A percentile compares a stretch with the other conserved stretches of the same genome.
Conservation (phyloP, 1,284 basidiomycete species). For the Ceratobasidium papillatum region DNA sequence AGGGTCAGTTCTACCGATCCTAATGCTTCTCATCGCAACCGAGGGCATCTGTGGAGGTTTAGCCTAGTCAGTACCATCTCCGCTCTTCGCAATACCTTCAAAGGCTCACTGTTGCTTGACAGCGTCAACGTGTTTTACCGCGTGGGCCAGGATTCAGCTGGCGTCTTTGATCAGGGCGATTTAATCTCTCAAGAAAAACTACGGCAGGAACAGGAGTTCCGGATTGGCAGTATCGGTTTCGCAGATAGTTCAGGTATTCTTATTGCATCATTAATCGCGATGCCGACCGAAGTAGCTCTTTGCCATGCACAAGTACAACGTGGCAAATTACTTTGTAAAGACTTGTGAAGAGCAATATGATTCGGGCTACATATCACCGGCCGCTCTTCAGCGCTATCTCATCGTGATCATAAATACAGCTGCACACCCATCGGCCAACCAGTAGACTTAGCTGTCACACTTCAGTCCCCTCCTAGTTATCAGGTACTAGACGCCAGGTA, state of each 20-base stretch:
- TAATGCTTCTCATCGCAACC: constrained; percentile 81
- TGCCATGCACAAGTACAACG: constrained; percentile 77
- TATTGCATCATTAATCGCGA: constrained; percentile 77
- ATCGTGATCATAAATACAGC: neutral
- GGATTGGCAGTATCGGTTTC: constrained; percentile 87
- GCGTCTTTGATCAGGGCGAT: constrained; percentile 58
- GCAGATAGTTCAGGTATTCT: constrained; percentile 81
- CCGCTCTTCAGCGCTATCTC: neutral
- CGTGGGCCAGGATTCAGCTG: constrained; percentile 72
- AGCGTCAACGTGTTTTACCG: constrained; percentile 90
- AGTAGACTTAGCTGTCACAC: no score
- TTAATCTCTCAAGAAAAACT: constrained; percentile 46
- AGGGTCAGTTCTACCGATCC: constrained; percentile 57
- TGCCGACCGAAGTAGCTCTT: constrained; percentile 84
- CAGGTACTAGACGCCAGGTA: no score
- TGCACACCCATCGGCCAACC: neutral
- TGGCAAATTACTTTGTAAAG: constrained; percentile 77
- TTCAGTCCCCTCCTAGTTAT: no score
- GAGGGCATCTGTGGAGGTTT: constrained; percentile 90
- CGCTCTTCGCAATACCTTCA: constrained; percentile 1
- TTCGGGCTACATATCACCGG: constrained; percentile 2
- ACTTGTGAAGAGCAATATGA: constrained; percentile 58
- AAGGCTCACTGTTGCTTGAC: constrained; percentile 8
- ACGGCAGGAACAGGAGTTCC: constrained; percentile 77
- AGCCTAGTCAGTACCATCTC: constrained; percentile 76